phyloP scores from a whole-genome alignment of 176 grass and related monocot genomes.

The Elaeis guineensis region DNA sequence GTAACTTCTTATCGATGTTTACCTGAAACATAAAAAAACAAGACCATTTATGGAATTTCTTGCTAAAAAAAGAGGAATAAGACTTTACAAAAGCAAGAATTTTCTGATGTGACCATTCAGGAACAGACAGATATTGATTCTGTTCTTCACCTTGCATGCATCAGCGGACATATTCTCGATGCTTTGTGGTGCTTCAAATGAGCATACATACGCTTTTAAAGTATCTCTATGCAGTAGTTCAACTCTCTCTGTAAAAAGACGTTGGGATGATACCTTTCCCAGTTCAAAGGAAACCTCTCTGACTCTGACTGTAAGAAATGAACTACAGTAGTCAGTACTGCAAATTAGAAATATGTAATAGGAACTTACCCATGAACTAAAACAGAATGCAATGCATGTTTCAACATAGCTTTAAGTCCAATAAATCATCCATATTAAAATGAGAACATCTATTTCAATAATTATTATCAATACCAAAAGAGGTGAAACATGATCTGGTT shows the following conservation, averaged over 20 bases:
- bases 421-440: too few relatives aligned
- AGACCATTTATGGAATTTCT: background rate
- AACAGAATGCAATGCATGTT: too few relatives aligned
- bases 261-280: conserved; percentile 4
- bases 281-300: conserved; percentile 19
- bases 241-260: conserved; percentile 22
- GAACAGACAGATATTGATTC: background rate
- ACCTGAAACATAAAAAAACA: conserved; percentile 12
- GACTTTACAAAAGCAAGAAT: conserved; percentile 1
- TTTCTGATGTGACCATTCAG: background rate
- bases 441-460: too few relatives aligned
- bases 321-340: too few relatives aligned
- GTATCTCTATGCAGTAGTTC: background rate
- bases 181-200: conserved; percentile 23
- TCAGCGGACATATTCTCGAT: conserved; percentile 20
- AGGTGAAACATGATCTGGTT: too few relatives aligned
- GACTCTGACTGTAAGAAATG: conserved; percentile 20
- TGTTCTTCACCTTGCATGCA: conserved; percentile 19
- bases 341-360: too few relatives aligned
- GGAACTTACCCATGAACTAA: too few relatives aligned
- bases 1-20: conserved; percentile 17
- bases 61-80: background rate
- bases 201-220: conserved; percentile 4
- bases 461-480: too few relatives aligned
- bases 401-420: too few relatives aligned